These are phyloP conservation scores for Fusarium sambucinum DNA, from an alignment of 2,329 filamentous ascomycete genomes.

Conservation along the genomic window DNA sequence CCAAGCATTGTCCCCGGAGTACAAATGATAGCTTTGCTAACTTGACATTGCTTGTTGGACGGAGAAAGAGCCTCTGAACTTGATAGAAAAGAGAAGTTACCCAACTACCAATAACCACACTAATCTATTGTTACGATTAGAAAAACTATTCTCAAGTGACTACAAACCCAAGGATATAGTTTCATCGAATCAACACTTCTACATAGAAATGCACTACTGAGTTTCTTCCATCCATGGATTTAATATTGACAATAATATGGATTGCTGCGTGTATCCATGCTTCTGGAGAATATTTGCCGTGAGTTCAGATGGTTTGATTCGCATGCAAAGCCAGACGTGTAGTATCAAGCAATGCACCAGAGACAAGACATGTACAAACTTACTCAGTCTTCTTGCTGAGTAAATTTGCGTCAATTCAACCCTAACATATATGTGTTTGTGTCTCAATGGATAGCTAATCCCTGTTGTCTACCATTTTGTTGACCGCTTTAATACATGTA, in stretches of 20 bases:
- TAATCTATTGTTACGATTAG: not conserved
- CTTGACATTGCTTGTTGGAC: no score
- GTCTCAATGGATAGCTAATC: not conserved
- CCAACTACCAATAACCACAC: not conserved
- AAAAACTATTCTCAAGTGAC: not conserved
- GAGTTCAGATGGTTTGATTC: not conserved
- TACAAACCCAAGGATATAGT: not conserved
- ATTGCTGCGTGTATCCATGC: not conserved
- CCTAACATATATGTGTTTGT: no score
- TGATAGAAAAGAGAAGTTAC: not conserved
- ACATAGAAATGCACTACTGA: not conserved
- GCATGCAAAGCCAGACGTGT: not conserved
- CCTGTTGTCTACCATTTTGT: not conserved
- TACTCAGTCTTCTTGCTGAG: not conserved
- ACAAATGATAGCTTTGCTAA: not conserved
- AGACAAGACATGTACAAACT: not conserved
- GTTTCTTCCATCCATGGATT: not conserved
- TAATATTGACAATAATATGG: not conserved
- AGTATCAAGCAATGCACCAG: not conserved
- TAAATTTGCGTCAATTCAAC: not conserved
- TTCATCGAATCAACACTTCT: not conserved
- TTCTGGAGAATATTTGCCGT: not conserved
- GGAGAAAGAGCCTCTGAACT: not conserved
- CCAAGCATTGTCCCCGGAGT: not conserved
- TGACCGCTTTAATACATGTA: not conserved